Conservation (phyloP, 371 early-diverging fungal genomes). For the Batrachochytrium dendrobatidis region DNA sequence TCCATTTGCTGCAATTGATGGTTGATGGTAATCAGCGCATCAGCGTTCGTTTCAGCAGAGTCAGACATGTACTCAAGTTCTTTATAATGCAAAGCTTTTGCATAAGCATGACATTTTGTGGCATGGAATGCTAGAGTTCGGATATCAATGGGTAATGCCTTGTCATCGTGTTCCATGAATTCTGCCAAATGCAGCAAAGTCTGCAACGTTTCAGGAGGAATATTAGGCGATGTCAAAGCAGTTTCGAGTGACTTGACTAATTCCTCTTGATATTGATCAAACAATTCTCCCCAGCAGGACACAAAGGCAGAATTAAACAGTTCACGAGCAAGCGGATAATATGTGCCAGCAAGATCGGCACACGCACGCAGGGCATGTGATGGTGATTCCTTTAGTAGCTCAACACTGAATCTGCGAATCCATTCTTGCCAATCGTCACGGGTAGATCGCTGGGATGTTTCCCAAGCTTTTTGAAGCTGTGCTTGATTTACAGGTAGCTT, state of each 20-base stretch:
- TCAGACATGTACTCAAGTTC: conserved; percentile 90
- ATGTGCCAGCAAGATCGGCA: conserved; percentile 70
- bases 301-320: conserved; percentile 97
- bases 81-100: conserved; percentile 91
- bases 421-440: conserved; percentile 96
- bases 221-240: conserved; percentile 75
- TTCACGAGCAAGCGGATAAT: conserved; percentile 80
- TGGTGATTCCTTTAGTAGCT: conserved; percentile 93
- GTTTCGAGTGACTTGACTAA: conserved; percentile 77
- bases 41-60: conserved; percentile 78
- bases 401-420: conserved; percentile 85
- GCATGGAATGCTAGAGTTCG: conserved; percentile 85
- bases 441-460: conserved; percentile 79
- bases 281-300: conserved; percentile 91
- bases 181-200: conserved; percentile 89
- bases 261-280: conserved; percentile 88
- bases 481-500: conserved; percentile 82
- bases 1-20: conserved; percentile 93
- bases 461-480: conserved; percentile 88
- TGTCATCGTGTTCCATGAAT: conserved; percentile 97
- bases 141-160: conserved; percentile 88
- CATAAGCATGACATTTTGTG: conserved; percentile 88
- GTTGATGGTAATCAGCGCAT: conserved; percentile 90
- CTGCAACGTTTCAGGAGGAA: conserved; percentile 89
- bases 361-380: conserved; percentile 92